Percentiles rank a stretch among this genome's conserved stretches.
Evolutionary conservation across 139 green algal species (phyloP).

Genomic region (Auxenochlorella protothecoides): DNA sequence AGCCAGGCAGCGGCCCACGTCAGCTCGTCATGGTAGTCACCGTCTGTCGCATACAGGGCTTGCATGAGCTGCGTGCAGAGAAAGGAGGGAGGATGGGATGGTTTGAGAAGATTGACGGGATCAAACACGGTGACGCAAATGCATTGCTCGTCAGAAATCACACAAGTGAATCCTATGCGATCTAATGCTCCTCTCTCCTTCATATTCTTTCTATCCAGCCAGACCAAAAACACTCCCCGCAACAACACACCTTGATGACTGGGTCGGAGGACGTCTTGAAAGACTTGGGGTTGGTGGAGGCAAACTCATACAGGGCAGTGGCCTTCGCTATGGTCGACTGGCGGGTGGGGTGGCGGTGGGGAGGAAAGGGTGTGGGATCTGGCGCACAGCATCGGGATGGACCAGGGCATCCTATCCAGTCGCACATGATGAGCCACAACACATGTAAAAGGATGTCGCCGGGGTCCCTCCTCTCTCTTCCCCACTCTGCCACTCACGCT

Average conservation of each 20-base stretch:
- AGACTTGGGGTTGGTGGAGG: not conserved
- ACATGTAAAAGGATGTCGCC: not conserved
- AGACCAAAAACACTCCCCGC: too few species aligned
- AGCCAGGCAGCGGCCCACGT: slow-evolving; percentile 24
- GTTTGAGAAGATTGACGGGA: too few species aligned
- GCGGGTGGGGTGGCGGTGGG: not conserved
- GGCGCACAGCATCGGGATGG: too few species aligned
- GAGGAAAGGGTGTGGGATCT: not conserved
- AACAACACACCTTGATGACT: not conserved
- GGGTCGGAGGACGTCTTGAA: not conserved
- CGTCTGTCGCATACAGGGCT: slow-evolving; percentile 10
- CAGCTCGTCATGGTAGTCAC: slow-evolving; percentile 25
- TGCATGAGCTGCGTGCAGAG: not conserved
- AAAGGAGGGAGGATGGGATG: too few species aligned
- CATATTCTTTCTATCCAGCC: too few species aligned
- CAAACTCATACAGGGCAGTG: not conserved
- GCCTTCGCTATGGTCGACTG: not conserved
- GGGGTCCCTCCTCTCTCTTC: not conserved
- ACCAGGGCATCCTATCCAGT: too few species aligned
- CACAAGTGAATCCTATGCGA: too few species aligned
- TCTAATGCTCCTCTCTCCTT: too few species aligned
- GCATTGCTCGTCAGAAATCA: too few species aligned
- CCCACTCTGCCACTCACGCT: not conserved
- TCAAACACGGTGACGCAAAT: too few species aligned
- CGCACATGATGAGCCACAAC: too few species aligned